Base-by-base conservation (phyloP, 2,329 filamentous ascomycete species). In the Graphium sp. region DNA sequence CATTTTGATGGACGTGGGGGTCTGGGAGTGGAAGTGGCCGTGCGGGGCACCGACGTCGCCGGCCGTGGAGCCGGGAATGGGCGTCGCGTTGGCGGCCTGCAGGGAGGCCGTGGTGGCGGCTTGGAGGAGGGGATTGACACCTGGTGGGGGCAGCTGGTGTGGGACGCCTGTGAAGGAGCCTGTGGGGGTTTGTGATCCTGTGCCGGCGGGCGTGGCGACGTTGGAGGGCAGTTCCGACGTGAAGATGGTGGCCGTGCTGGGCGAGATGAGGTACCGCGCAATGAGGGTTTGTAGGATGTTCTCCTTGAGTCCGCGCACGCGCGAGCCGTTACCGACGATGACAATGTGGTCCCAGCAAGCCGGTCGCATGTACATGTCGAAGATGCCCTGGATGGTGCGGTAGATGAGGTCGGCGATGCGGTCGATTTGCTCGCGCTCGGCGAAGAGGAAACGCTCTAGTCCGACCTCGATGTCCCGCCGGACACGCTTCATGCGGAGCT, bases 211-310 rank as follows among this genome's bases (percentile, higher is more conserved):
- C 0, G 89, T 95, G 18, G 81, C 84, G 46, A 94, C 70, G 53
- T 89, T 87, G 7, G 84, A 94, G 6, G 89, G 89, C 21, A 95
- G 73, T 52, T 98, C 89, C 14, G 84, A 93, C 20, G 85, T 93
- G 62, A 95, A 95, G 44, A 95, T 95, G 23, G 85, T 94, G 28
- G 83, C 84, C 2, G 83, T 87, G 17, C 78, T 85, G 1, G 89
- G 89, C 2, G 85, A 92, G 39, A 98, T 74, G 30, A 94, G 67
- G 49, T 93, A 89, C 38, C 85, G 84, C 27, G 75, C 67, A 21
- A 69, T 69, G 20, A 98, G 67, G 0, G 74, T 84, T 41, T 78
- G 67, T 21, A 95, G 50, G 26, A 98, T 73, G 39, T 87, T 82
- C 42, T 94, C 84, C 39, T 80, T 85, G 49, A 98, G 87, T 5